Conservation (phyloP, 257 asterid species). For the Scutellaria galericulata region DNA sequence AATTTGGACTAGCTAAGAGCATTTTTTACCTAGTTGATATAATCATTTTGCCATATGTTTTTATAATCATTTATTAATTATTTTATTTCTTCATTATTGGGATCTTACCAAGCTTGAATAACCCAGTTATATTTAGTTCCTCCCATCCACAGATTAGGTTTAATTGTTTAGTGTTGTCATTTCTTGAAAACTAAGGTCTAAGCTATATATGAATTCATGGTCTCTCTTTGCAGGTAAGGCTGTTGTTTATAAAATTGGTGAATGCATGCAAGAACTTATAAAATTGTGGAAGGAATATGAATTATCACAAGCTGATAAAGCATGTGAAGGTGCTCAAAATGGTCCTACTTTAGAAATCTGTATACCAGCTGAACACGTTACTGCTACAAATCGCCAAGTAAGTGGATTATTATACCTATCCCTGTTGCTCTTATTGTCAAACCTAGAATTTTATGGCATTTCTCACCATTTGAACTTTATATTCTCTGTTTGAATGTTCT, state of each 20-base stretch:
- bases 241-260: constrained; percentile 86
- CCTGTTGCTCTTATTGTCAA: constrained; percentile 24
- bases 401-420: constrained; percentile 33
- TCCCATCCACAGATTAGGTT: constrained; percentile 16
- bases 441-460: constrained; percentile 2
- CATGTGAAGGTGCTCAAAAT: constrained; percentile 62
- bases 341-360: constrained; percentile 90
- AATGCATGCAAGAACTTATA: constrained; percentile 84
- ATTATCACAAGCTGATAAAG: constrained; percentile 62
- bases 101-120: not conserved
- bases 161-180: not conserved
- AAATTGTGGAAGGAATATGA: constrained; percentile 81
- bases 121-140: not conserved
- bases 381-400: constrained; percentile 96
- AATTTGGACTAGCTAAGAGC: constrained; percentile 14
- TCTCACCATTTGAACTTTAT: constrained; percentile 18
- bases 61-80: not conserved
- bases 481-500: not conserved
- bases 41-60: constrained; percentile 14
- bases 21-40: not conserved
- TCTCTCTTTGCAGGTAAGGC: constrained; percentile 62
- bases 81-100: not conserved
- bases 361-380: constrained; percentile 95
- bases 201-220: constrained; percentile 24
- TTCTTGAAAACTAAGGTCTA: not conserved